A percentile compares a stretch with the other conserved stretches of the same genome.
These are phyloP conservation scores for Chenopodium berlandieri DNA, from an alignment of 148 eudicot genomes.

Conservation along the genomic window DNA sequence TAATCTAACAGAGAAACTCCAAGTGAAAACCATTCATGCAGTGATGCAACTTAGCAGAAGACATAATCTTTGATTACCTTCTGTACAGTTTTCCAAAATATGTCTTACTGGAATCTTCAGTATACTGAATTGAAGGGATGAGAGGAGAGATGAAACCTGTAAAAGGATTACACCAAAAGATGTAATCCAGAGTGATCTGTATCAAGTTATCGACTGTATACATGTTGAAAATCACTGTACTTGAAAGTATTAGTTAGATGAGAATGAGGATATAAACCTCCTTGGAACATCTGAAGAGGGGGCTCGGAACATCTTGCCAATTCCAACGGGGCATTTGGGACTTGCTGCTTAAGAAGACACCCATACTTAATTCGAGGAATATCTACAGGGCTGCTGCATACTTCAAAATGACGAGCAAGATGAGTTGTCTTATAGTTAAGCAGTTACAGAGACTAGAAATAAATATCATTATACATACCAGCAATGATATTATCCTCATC, in stretches of 20 bases:
- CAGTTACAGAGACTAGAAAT: neutral
- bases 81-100: constrained; percentile 40
- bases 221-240: neutral
- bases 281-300: constrained; percentile 56
- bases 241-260: neutral
- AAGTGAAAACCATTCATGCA: neutral
- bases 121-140: constrained; percentile 51
- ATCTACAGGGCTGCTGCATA: constrained; percentile 64
- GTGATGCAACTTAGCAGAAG: neutral
- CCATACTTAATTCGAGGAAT: constrained; percentile 78
- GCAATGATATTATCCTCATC: constrained; percentile 82
- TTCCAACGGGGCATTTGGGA: constrained; percentile 47
- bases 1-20: neutral
- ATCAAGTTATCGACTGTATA: neutral
- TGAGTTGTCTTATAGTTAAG: neutral
- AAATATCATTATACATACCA: constrained; percentile 40
- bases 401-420: constrained; percentile 35
- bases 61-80: constrained; percentile 41
- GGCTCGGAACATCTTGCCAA: constrained; percentile 71
- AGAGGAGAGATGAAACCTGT: constrained; percentile 59
- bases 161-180: neutral
- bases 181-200: constrained; percentile 3
- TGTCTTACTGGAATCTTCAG: constrained; percentile 73
- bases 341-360: constrained; percentile 33
- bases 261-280: constrained; percentile 39